Conservation (phyloP, 352 stramenopile species). For the Pythium brassicae region DNA sequence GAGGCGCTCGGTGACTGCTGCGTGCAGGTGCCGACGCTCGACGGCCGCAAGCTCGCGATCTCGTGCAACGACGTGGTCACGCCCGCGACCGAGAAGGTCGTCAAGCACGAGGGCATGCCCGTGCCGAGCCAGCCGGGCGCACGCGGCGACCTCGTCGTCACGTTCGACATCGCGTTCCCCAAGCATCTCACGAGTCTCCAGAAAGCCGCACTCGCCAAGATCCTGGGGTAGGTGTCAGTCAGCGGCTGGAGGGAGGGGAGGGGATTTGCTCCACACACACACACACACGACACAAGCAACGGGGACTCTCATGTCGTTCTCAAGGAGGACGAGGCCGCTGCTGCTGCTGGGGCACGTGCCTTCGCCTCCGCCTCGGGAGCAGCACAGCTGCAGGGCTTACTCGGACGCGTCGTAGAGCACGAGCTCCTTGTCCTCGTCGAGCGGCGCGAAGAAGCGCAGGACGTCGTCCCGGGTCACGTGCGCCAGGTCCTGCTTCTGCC, state of each 20-base stretch:
- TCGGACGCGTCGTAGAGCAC: constrained; percentile 54
- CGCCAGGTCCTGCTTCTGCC: constrained; percentile 62
- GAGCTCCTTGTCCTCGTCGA: constrained; percentile 71
- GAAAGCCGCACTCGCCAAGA: constrained; percentile 84
- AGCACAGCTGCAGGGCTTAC: too few relatives aligned
- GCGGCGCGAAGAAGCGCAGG: constrained; percentile 73
- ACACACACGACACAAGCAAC: not conserved
- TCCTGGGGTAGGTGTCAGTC: constrained; percentile 44
- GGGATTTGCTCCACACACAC: not conserved
- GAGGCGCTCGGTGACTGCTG: constrained; percentile 94
- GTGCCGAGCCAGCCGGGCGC: constrained; percentile 45
- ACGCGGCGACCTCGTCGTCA: constrained; percentile 93
- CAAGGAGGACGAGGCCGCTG: not conserved
- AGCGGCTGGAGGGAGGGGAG: too few relatives aligned
- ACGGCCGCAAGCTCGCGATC: constrained; percentile 92
- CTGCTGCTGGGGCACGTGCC: too few relatives aligned
- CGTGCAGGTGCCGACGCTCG: constrained; percentile 93
- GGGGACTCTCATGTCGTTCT: not conserved
- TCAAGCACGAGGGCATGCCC: constrained; percentile 96
- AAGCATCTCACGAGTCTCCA: constrained; percentile 91
- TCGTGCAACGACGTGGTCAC: constrained; percentile 92
- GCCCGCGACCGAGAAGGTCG: constrained; percentile 85
- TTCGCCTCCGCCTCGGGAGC: too few relatives aligned
- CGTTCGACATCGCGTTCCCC: constrained; percentile 95
- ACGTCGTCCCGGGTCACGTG: constrained; percentile 71